Percentiles rank a stretch among this genome's conserved stretches.
These are phyloP conservation scores for Aphanomyces stellatus DNA, from an alignment of 352 stramenopile species.

Conservation along the genomic window DNA sequence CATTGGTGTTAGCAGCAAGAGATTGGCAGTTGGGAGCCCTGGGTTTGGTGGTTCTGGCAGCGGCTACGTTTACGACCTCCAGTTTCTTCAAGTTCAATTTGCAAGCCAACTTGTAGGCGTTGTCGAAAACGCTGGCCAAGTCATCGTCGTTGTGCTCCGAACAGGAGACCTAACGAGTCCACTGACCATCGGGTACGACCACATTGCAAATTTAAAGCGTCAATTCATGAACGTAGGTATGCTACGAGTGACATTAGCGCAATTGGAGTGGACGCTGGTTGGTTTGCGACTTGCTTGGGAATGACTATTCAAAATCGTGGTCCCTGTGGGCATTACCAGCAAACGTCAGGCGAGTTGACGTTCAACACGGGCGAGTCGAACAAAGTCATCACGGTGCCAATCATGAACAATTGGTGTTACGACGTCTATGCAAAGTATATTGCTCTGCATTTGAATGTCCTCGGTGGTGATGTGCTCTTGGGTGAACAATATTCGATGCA, in stretches of 20 bases:
- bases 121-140: slow-evolving; percentile 12
- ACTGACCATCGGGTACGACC: slow-evolving; percentile 13
- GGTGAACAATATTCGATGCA: slow-evolving; percentile 85
- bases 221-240: slow-evolving; percentile 43
- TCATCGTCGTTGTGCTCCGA: slow-evolving; percentile 1
- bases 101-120: slow-evolving; percentile 7
- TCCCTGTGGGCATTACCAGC: slow-evolving; percentile 68
- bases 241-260: slow-evolving; percentile 71
- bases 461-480: slow-evolving; percentile 79
- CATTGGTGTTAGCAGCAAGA: slow-evolving; percentile 31
- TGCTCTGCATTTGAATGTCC: slow-evolving; percentile 86
- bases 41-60: background rate
- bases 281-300: slow-evolving; percentile 50
- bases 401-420: slow-evolving; percentile 91
- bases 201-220: background rate
- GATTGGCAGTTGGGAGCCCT: slow-evolving; percentile 5
- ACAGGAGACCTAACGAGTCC: background rate
- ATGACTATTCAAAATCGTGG: slow-evolving; percentile 44
- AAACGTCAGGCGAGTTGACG: slow-evolving; percentile 75
- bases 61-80: slow-evolving; percentile 14
- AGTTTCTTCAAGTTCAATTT: slow-evolving; percentile 15
- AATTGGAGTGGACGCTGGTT: slow-evolving; percentile 38
- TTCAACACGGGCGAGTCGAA: slow-evolving; percentile 82
- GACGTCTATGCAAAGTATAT: slow-evolving; percentile 86
- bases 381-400: slow-evolving; percentile 81